Base-by-base conservation (phyloP, 2,329 filamentous ascomycete species). In the Fusarium nisikadoi region DNA sequence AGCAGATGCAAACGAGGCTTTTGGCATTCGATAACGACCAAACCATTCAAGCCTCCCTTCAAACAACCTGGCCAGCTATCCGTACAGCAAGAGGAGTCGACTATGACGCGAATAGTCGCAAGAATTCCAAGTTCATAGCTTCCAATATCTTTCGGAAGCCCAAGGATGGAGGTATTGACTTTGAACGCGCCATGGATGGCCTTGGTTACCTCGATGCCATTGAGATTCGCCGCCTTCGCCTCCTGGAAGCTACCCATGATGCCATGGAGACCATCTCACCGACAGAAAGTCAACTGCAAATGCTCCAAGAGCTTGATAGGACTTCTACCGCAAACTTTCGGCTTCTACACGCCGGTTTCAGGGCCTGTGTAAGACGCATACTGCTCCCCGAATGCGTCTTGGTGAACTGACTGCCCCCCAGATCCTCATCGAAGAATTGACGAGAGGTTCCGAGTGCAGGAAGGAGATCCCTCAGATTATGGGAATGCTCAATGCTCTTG, bases 401-500 rank as follows among this genome's bases (percentile, higher is more conserved):
- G 17, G 23, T 56, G 66, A 38, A 62, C 49, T 31, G 27, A 58
- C n/a, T 23, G 10, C 17, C 35, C 23, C 33, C 9, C n/a, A 81
- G 80, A 70, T 78, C 23, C 71, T 81, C 14, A 71, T 80, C 55
- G 47, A 76, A 7, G 68, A 75, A 31, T 57, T 80, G 36, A 67
- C 57, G 14, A 62, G 62, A 23, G 61, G 64, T 25, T 36, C 45
- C 25, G 41, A 65, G 4, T 20, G 41, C 23, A 59, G 56, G 54
- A 71, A 73, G 31, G 62, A 74, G 19, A 43, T 53, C 6, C 59
- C 72, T 10, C 66, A 72, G 19, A 73, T 81, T 38, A 79, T 83
- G 80, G 81, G 80, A 27, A 73, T 75, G 11, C 69, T 83, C 29
- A 83, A 83, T 53, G 76, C 81, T 10, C 68, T 83, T 25, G 80